Conservation (phyloP, 1,284 basidiomycete genomes). For the Pholiota adiposa region DNA sequence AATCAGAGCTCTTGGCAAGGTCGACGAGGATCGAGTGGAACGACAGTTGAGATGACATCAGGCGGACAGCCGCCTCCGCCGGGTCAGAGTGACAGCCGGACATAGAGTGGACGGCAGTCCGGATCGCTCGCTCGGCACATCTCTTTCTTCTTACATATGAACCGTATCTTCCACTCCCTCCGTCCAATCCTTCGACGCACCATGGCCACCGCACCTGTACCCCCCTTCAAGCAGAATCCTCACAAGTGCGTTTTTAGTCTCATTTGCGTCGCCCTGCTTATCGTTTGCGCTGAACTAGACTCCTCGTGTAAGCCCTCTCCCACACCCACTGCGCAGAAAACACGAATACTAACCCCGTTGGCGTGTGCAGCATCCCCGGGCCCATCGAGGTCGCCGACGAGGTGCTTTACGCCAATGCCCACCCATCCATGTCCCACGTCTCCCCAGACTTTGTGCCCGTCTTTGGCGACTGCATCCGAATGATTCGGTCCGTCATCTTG, state of each 20-base stretch:
- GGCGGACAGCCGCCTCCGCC: slow-evolving; percentile 14
- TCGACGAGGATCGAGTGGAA: no score
- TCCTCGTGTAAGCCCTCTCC: slow-evolving; percentile 59
- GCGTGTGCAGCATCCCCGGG: slow-evolving; percentile 37
- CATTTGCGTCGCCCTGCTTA: slow-evolving; percentile 15
- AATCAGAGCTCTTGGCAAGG: no score
- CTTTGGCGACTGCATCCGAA: slow-evolving; percentile 63
- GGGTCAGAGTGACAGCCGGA: slow-evolving; percentile 13
- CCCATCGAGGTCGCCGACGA: slow-evolving; percentile 40
- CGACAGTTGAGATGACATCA: slow-evolving; percentile 7
- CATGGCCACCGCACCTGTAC: slow-evolving; percentile 18
- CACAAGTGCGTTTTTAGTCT: slow-evolving; percentile 58
- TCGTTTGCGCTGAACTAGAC: slow-evolving; percentile 37
- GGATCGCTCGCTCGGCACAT: slow-evolving; percentile 10
- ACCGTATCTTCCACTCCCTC: slow-evolving; percentile 9
- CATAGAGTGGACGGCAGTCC: slow-evolving; percentile 18
- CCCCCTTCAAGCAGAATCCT: slow-evolving; percentile 47
- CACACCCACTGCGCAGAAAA: no score
- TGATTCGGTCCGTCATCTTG: slow-evolving; percentile 62
- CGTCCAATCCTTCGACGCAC: slow-evolving; percentile 9
- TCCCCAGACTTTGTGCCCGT: slow-evolving; percentile 89
- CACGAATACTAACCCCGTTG: not conserved
- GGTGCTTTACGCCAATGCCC: slow-evolving; percentile 78
- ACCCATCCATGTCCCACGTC: slow-evolving; percentile 90
- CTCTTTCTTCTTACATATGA: slow-evolving; percentile 5